Evolutionary conservation across 2,329 filamentous ascomycete species (phyloP), one percentile per base, ranked within the genome.

Genomic region (Sarocladiaceae sp.): DNA sequence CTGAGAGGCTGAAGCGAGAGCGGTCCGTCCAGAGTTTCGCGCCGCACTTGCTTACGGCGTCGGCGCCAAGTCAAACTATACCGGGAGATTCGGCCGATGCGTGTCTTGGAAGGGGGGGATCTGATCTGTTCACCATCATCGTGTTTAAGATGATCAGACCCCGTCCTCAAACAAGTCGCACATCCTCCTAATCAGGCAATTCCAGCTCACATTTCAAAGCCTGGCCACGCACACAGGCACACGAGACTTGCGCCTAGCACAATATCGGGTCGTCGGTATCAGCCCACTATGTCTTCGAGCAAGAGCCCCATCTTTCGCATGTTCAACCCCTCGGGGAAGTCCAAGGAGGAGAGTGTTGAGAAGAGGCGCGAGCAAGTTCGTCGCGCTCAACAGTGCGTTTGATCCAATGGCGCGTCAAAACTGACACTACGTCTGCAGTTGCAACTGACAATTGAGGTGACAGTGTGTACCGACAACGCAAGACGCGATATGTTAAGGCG

Each of bases 271-370:
- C n/a, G n/a, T n/a, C n/a, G n/a, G n/a, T n/a, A n/a, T n/a, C n/a
- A n/a, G n/a, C n/a, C n/a, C n/a, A 20, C 4, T 33, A 50, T 50
- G 47, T 37, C 47, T 23, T 50, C 47, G 3, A 37, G 18, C 31
- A 50, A 37, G 18, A 17, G 47, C 26, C 47, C 47, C 29, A 50
- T 50, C 22, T 50, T 50, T 25, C 47, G 47, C 11, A 50, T 50
- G 47, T 50, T 50, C 47, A 50, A 37, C 20, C 47, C 47, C 18
- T 50, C 33, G 7, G 47, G 29, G 31, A 17, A 22, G 6, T 36
- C 47, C 29, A 50, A 50, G 33, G 47, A 50, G n/a, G 47, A 59
- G 18, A 50, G 22, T 17, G 47, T 37, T 15, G 47, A 50, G 47
- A 50, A 50, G 28, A 50, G 47, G 22, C 29, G 33, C 18, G 47